phyloP scores from a whole-genome alignment of 139 green algal species.

The Volvox africanus region DNA sequence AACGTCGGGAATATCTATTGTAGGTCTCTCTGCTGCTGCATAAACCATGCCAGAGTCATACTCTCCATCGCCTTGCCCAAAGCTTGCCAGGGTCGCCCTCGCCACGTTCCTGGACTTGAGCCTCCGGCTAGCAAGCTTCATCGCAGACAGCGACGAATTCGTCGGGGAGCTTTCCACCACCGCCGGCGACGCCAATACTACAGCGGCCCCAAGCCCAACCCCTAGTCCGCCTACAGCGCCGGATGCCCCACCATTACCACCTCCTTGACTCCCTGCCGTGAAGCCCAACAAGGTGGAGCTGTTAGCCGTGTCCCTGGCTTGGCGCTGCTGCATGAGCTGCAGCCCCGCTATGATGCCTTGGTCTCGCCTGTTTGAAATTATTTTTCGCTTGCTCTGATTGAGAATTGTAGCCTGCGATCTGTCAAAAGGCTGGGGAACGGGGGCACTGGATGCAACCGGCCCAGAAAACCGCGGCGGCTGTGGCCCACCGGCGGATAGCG shows the following conservation, averaged over 20 bases:
- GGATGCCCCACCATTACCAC: no score
- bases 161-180: background rate
- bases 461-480: background rate
- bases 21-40: background rate
- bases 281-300: background rate
- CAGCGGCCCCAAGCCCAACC: background rate
- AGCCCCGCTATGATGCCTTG: background rate
- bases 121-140: background rate
- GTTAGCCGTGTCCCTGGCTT: background rate
- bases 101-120: background rate
- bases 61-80: background rate
- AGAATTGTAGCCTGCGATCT: background rate
- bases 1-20: no score
- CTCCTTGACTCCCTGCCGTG: background rate
- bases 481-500: background rate
- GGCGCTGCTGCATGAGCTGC: slow-evolving; percentile 35
- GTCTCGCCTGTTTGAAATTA: background rate
- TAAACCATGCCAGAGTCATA: background rate
- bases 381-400: background rate
- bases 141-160: background rate
- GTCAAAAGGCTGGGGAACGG: background rate
- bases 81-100: background rate
- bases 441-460: no score
- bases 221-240: no score
- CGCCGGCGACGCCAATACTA: background rate